A percentile compares a stretch with the other conserved stretches of the same genome.
phyloP scores from a whole-genome alignment of 805 yeast genomes.

The Yarrowia osloensis region DNA sequence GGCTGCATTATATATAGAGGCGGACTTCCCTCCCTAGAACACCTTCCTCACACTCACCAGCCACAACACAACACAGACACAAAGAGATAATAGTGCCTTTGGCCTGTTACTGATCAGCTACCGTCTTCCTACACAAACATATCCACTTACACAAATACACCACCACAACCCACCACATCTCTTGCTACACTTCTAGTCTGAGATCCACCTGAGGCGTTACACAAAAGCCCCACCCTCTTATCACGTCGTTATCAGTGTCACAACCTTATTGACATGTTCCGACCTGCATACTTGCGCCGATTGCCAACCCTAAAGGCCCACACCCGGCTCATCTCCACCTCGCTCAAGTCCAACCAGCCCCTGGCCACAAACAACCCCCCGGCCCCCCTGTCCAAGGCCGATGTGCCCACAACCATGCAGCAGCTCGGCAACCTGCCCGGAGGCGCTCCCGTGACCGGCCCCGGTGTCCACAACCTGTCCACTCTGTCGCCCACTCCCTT shows the following conservation, averaged over 20 bases:
- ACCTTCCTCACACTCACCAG: not conserved
- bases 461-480: conserved; percentile 21
- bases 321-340: conserved; percentile 15
- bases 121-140: not conserved
- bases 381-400: conserved; percentile 13
- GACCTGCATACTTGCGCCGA: conserved; percentile 23
- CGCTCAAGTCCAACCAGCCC: conserved; percentile 18
- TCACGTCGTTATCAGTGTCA: not conserved
- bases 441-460: conserved; percentile 26
- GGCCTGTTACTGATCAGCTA: not conserved
- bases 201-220: no score
- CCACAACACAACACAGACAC: not conserved
- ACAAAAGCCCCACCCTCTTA: no score
- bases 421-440: conserved; percentile 23
- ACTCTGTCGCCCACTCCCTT: conserved; percentile 27
- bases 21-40: no score
- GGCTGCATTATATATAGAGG: conserved; percentile 24
- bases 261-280: not conserved
- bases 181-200: no score
- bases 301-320: conserved; percentile 7
- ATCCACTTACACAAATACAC: not conserved
- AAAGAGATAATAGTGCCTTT: not conserved
- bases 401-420: conserved; percentile 21
- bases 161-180: no score
- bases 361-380: conserved; percentile 16